Percentiles rank a stretch among this genome's conserved stretches.
These are phyloP conservation scores for Hyaloperonospora arabidopsidis DNA, from an alignment of 352 stramenopile genomes.

Conservation along the genomic window DNA sequence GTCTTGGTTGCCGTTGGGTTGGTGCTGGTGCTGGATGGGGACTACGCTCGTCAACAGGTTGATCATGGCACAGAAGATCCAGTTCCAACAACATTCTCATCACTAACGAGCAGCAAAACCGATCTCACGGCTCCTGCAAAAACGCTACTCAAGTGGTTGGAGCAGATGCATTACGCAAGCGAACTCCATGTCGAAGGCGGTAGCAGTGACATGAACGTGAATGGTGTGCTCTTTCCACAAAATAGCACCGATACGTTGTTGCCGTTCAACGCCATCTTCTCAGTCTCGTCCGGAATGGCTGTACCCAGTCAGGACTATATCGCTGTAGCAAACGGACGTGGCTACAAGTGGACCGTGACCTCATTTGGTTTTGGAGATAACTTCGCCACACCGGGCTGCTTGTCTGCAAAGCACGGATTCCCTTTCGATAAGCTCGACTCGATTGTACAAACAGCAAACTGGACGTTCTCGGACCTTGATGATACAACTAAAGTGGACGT, in stretches of 20 bases:
- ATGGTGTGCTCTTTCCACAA: slow-evolving; percentile 18
- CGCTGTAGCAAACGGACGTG: slow-evolving; percentile 15
- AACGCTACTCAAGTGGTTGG: slow-evolving; percentile 19
- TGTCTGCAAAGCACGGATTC: slow-evolving; percentile 6
- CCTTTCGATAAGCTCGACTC: slow-evolving; percentile 11
- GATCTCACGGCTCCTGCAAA: slow-evolving; percentile 11
- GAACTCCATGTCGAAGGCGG: slow-evolving; percentile 16
- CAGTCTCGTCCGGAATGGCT: slow-evolving; percentile 8
- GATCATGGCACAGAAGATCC: slow-evolving; percentile 4
- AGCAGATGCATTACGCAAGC: slow-evolving; percentile 14
- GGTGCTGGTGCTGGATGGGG: slow-evolving; percentile 16
- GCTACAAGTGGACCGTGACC: slow-evolving; percentile 23
- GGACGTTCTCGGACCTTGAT: slow-evolving; percentile 6
- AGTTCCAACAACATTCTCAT: not conserved
- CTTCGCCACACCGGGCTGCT: slow-evolving; percentile 15
- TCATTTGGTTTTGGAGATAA: slow-evolving; percentile 13
- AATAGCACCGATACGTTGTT: slow-evolving; percentile 7
- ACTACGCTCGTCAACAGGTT: slow-evolving; percentile 1
- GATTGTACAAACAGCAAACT: slow-evolving; percentile 15
- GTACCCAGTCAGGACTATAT: slow-evolving; percentile 17
- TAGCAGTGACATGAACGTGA: slow-evolving; percentile 16
- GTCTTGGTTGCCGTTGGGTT: slow-evolving; percentile 18
- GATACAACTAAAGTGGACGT: slow-evolving; percentile 12
- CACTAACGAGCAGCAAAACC: slow-evolving; percentile 5
- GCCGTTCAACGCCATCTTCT: slow-evolving; percentile 17